Evolutionary conservation across 352 stramenopile species (phyloP), one percentile per base, ranked within the genome.

Genomic region (Discostella stelligera): DNA sequence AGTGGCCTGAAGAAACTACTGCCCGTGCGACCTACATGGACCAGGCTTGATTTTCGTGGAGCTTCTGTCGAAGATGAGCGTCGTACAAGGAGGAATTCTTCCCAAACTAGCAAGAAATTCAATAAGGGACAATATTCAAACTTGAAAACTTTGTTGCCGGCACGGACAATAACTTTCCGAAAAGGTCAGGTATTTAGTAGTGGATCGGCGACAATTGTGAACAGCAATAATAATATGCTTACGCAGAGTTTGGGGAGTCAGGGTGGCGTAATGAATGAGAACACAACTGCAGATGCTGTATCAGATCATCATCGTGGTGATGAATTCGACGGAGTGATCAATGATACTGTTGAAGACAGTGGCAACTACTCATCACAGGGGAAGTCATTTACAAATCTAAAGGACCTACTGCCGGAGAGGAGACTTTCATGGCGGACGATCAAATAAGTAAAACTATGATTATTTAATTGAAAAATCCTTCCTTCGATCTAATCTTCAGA

Each of bases 91-190:
- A 53, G 48, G n/a, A 67, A 27, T 20, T 6, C 20, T 14, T 2
- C 18, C 41, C 58, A n/a, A 20, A 20, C 13, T 18, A 21, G 25
- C 23, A 46, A 7, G 55, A 27, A 18, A 48, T 10, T 58, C 21
- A 58, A 76, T 27, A 30, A 48, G 32, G 56, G 27, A 54, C 37
- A 44, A 44, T 20, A 41, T 58, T 55, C 41, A 13, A 66, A 69
- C 46, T 21, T 76, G 1, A 76, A 69, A 14, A 49, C 48, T 46
- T 56, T 76, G 23, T 71, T 78, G 50, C 70, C 60, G n/a, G 25
- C 27, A 50, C 56, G 64, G 21, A 79, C 69, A 23, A 74, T 79
- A n/a, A 65, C n/a, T 52, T 79, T 63, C 54, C 66, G 59, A 55
- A 74, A 73, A 16, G 52, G 48, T 41, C 39, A 27, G 59, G 63